Evolutionary conservation across 2,329 filamentous ascomycete genomes (phyloP), one percentile per base, ranked within the genome.

Genomic region (Penicillium concentricum): DNA sequence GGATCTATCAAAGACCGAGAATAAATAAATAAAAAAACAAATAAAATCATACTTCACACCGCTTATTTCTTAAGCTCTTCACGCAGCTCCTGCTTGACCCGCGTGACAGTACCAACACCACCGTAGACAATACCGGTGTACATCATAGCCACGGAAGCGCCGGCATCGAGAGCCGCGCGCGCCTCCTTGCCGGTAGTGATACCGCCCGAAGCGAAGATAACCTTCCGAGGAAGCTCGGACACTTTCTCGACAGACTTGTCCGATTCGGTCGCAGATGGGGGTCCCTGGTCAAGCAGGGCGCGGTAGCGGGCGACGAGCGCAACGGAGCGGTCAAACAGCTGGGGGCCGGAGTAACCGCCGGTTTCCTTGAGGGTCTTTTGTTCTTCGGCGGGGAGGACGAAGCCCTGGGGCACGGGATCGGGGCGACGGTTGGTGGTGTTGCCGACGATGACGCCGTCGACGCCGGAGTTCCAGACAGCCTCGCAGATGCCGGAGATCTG

Each of bases 391-490:
- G 87, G 83, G 26, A 96, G 80, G 34, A 78, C 74, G 62, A 88
- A 84, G 26, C 88, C 87, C 24, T 82, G 76, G 0, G 92, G 88
- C 0, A 93, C 72, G 3, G 92, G 78, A 4, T 86, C 87, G 0
- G 87, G 83, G 42, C 94, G 83, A 62, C 87, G 84, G 76, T 94
- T 96, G 3, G 94, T 99, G 0, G 94, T 99, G 79, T 99, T 99
- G 12, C 93, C 94, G 4, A 99, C 93, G 60, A 99, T 97, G 35
- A 99, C 86, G 28, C 94, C 94, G 67, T 97, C 92, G 2, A 97
- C 92, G 7, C 92, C 92, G 58, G 90, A 91, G 64, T 81, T 81
- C 80, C 86, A 89, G 13, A 96, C 87, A 0, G 92, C 92, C 65
- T 92, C 85, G 59, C 91, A 93, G 54, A 99, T 96, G 9, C 92